Evolutionary conservation across 1,284 basidiomycete genomes (phyloP), one percentile per base, ranked within the genome.

Genomic region (Tetrapyrgos nigripes): DNA sequence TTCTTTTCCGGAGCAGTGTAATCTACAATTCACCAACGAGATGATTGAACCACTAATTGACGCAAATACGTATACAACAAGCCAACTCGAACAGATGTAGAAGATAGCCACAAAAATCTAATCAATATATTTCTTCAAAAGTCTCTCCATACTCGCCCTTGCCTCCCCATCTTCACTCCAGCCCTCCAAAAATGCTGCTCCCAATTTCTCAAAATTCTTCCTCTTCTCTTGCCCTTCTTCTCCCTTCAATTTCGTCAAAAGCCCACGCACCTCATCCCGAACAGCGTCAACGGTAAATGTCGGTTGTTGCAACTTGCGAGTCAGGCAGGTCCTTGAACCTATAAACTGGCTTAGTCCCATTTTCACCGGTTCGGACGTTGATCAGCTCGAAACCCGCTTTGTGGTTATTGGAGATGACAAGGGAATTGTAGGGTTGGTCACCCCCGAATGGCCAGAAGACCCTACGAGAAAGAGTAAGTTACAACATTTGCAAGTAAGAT

Each of bases 311-410:
- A 56, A 24, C 40, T 56, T n/a, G 62, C 11, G 46, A 31, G 13
- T 53, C 35, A 13, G 8, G 37, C 13, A n/a, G n/a, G 43, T 49
- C 14, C 53, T 59, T 29, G 33, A 59, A 52, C 44, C 55, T 46
- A 57, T 55, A 47, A 56, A 29, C 11, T 45, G 55, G 43, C 58
- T 56, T 31, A 57, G 44, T 46, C 50, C 65, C 27, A 53, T 17
- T 14, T 23, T 60, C 29, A 2, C 58, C 63, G 3, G 64, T 62
- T 13, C 64, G 63, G 13, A 69, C 64, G 53, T 68, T 64, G 5
- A 66, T 45, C 1, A 67, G 49, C 21, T 70, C 65, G 52, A 70
- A 65, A 1, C 55, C 65, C 14, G 59, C 64, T 28, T 64, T 57
- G 11, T 67, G 56, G 5, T 50, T 64, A 24, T 62, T 53, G 4